phyloP scores from a whole-genome alignment of 805 yeast genomes.

The Kazachstania bromeliacearum region DNA sequence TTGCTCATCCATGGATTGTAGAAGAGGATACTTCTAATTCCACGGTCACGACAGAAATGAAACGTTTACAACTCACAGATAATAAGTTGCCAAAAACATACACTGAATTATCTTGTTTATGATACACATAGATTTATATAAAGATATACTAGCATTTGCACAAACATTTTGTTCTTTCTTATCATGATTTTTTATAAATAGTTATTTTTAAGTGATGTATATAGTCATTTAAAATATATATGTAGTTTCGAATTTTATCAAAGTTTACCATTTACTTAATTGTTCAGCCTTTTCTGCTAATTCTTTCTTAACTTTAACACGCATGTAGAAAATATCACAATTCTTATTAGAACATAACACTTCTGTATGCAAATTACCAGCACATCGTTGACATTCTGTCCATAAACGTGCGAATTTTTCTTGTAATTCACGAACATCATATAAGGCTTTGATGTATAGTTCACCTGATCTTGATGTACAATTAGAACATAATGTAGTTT shows the following conservation, averaged over 20 bases:
- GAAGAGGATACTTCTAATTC: constrained; percentile 7
- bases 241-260: not conserved
- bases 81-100: constrained; percentile 30
- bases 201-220: no score
- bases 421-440: constrained; percentile 71
- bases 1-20: constrained; percentile 78
- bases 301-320: constrained; percentile 46
- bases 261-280: constrained; percentile 33
- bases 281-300: constrained; percentile 32
- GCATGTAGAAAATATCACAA: constrained; percentile 96
- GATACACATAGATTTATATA: not conserved
- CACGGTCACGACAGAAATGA: constrained; percentile 12
- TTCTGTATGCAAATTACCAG: constrained; percentile 91
- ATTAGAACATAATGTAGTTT: constrained; percentile 72
- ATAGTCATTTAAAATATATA: no score
- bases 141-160: not conserved
- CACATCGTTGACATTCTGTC: constrained; percentile 98
- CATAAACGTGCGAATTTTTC: constrained; percentile 78
- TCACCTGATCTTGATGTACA: constrained; percentile 69
- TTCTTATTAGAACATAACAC: constrained; percentile 92
- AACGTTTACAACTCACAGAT: constrained; percentile 25
- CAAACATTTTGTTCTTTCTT: no score
- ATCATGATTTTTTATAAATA: no score
- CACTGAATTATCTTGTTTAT: constrained; percentile 28
- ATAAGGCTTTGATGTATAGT: constrained; percentile 71